Base-by-base conservation (phyloP, 805 yeast genomes). In the Starmera quercuum region DNA sequence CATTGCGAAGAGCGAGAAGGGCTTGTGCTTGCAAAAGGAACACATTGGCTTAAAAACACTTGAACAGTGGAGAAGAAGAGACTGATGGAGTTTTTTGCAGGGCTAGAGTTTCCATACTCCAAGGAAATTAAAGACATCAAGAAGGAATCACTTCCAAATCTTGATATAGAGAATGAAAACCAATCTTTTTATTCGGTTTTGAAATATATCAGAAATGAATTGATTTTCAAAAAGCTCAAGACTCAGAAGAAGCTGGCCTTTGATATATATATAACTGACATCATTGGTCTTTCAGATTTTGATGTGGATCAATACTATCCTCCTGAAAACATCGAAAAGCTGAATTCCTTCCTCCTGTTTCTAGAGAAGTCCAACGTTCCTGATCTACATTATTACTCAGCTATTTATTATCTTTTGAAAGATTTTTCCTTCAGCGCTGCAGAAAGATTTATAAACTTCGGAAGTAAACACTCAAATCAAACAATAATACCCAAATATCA, bases 351-450 rank as follows among this genome's bases (percentile, higher is more conserved):
- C 17, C 20, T 51, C 3, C 17, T 36, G 1, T 35, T 31, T 8
- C 33, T 51, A 25, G 29, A 33, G 11, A 25, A 21, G 4, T 13
- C 26, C 12, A 37, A 30, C 4, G 33, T 47, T 8, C 29, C 36
- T 5, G 34, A 29, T 7, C 17, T 33, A 3, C 40, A 46, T 13
- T 19, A 41, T n/a, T 24, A 38, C 9, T 30, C 44, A 5, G 35
- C 49, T 14, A 9, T 49, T 3, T 51, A 49, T 27, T 51, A 51
- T 30, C 32, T 51, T 12, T 26, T 46, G 31, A 49, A 51, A 29
- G 56, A 51, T 35, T 51, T 48, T 20, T 36, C 42, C 5, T 21
- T 40, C 14, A 27, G 30, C 3, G 32, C 28, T 6, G 53, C 54
- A 3, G 53, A 49, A 24, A 20, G 28, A 7, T 51, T 34, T 21